Conservation (phyloP, 164 flowering plant genomes). For the Stephania japonica region DNA sequence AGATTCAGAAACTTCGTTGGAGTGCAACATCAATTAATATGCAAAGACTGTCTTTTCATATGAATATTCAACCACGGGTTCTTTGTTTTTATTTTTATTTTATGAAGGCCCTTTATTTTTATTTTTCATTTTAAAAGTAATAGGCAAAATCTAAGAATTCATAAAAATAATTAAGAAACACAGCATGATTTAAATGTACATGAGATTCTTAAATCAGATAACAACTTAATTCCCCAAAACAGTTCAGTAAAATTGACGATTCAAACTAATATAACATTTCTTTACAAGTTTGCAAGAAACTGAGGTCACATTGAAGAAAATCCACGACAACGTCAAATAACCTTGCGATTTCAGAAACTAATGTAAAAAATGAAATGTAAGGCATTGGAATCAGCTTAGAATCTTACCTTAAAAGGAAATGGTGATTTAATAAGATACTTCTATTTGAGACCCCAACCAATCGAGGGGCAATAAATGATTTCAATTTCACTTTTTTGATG, state of each 20-base stretch:
- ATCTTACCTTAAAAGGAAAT: conserved; percentile 28
- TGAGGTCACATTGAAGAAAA: background rate
- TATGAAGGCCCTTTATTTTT: no score
- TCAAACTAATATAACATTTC: background rate
- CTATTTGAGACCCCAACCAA: conserved; percentile 23
- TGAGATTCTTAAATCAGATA: background rate
- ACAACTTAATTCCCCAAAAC: background rate
- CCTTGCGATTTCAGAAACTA: background rate
- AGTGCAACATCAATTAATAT: no score
- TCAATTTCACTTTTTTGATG: conserved; percentile 29
- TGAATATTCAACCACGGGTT: no score
- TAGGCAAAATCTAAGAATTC: background rate
- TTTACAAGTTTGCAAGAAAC: background rate
- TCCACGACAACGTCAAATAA: background rate
- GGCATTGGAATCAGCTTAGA: background rate
- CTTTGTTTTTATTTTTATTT: no score
- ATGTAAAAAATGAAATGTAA: background rate
- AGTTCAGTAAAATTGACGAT: background rate
- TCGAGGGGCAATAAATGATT: conserved; percentile 22
- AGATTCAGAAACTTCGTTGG: no score
- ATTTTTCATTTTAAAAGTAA: background rate
- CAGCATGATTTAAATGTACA: background rate
- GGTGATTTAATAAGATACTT: conserved; percentile 15
- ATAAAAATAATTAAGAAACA: background rate
- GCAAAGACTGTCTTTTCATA: no score